Evolutionary conservation across 768 basidiomycete species (phyloP).

Genomic region (Lactifluus piperatus): DNA sequence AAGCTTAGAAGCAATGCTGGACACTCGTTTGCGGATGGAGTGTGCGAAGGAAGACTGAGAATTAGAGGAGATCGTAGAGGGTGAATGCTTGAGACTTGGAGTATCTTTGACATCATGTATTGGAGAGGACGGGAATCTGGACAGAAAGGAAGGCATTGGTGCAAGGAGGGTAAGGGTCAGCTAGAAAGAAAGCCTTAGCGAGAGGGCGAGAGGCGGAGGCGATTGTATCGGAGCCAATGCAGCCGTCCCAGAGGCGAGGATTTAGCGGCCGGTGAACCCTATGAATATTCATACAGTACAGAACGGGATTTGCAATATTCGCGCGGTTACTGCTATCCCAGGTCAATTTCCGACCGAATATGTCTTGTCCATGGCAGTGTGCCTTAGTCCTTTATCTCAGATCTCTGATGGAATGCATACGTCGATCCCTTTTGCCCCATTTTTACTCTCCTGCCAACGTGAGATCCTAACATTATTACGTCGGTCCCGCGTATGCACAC

Average conservation of each 20-base stretch:
- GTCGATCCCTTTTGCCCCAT: neutral
- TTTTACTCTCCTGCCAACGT: too few relatives aligned
- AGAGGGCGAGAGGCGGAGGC: neutral
- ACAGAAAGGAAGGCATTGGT: neutral
- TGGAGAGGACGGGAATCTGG: neutral
- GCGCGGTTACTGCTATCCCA: too few relatives aligned
- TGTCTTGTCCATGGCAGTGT: too few relatives aligned
- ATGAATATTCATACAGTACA: too few relatives aligned
- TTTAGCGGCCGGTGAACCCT: neutral
- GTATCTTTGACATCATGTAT: neutral
- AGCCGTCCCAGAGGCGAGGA: neutral
- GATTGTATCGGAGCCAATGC: neutral
- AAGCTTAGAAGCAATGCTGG: neutral
- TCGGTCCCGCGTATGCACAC: too few relatives aligned
- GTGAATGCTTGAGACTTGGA: slow-evolving; percentile 1
- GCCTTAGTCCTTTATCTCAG: too few relatives aligned
- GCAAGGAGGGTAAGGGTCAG: neutral
- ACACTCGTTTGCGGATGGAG: neutral
- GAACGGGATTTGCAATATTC: neutral
- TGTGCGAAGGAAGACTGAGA: neutral
- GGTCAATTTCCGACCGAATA: too few relatives aligned
- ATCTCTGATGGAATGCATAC: neutral
- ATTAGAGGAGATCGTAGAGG: slow-evolving; percentile 8
- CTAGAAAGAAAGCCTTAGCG: neutral
- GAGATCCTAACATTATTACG: too few relatives aligned